Base-by-base conservation (phyloP, 208 protist genomes). In the Tetramitus jugosus region DNA sequence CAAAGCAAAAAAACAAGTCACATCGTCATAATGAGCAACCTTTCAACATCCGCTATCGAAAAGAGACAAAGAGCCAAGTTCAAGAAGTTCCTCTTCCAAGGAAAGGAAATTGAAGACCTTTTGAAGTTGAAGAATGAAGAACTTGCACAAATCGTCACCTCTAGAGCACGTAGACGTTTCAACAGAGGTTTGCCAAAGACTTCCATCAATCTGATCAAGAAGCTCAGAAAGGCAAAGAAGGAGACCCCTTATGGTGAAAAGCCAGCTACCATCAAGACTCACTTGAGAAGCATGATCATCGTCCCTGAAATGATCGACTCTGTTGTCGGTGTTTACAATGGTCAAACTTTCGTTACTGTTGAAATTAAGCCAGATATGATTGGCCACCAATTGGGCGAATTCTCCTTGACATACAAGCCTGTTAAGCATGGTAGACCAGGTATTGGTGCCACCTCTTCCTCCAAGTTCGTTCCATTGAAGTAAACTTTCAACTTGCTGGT, bases 321-420 rank as follows among this genome's bases (percentile, higher is more conserved):
- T 60, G 83, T 99, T 35, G 91, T 99, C 79, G 98, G 93, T 86
- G 93, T 99, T 74, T 99, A 99, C 95, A 99, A 99, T 88, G 98
- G 98, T 64, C 98, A 98, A 86, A 83, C 86, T 79, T 99, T 98
- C 91, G 97, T 93, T 85, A 84, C 91, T 31, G 96, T 99, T 81
- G 97, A 99, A 90, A 93, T 99, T 86, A 98, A 99, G 90, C 92
- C 96, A 81, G 96, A 99, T 86, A 99, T 99, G 98, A 93, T 99
- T 81, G 98, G 98, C 75, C 94, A 97, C 86, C 99, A 99, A 90
- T 88, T 99, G n/a, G 97, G 93, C 79, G 98, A 99, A 91, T 99
- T 99, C 91, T 97, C 97, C 69, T 87, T 98, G 71, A 91, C 97
- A 62, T 99, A 99, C 94, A 98, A 97, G 88, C 94, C 95, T 60